Base-by-base conservation (phyloP, 345 rosid species). In the Lepidium sativum region DNA sequence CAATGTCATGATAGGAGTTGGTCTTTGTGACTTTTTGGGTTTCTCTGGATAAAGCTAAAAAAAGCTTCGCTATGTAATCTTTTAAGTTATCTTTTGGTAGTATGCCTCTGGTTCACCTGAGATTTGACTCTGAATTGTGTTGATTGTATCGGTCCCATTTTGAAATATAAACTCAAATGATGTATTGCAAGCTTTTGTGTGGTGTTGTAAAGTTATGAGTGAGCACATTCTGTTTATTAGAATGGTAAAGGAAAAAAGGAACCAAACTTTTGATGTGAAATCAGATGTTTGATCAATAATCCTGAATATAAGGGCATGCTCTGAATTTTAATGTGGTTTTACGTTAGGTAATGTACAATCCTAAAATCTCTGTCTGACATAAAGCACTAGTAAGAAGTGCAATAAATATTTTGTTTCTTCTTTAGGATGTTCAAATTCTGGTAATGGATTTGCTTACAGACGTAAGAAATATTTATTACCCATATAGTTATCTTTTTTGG, bases 381-480 rank as follows among this genome's bases (percentile, higher is more conserved):
- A 52, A 52, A 62, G 42, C 48, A 40, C 17, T 57, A 50, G 48
- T 58, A 33, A 62, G 49, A 56, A 47, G 12, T 63, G 21, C 38
- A 41, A 14, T 32, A 35, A 51, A 65, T 20, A 52, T 43, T 50
- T 65, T 35, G 61, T 72, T 72, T 27, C 56, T 58, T 23, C 39
- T 43, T 65, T 42, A 43, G 45, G 55, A 50, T 72, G 61, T 51
- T 65, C 65, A 40, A 42, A 41, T 33, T 72, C 50, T 50, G 61
- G 55, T 17, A 21, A n/a, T 34, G 34, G 7, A 58, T 65, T 50
- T 58, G 66, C 12, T 33, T 49, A 50, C 40, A 41, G 40, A 56
- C 10, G 63, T 56, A 3, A 17, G 38, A 58, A 40, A 48, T 71
- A 2, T 45, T 54, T 17, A 43, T 21, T 59, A 32, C 29, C 13